A percentile compares a stretch with the other conserved stretches of the same genome.
Evolutionary conservation across 148 eudicot species (phyloP).

Genomic region (Nepenthes gracilis): DNA sequence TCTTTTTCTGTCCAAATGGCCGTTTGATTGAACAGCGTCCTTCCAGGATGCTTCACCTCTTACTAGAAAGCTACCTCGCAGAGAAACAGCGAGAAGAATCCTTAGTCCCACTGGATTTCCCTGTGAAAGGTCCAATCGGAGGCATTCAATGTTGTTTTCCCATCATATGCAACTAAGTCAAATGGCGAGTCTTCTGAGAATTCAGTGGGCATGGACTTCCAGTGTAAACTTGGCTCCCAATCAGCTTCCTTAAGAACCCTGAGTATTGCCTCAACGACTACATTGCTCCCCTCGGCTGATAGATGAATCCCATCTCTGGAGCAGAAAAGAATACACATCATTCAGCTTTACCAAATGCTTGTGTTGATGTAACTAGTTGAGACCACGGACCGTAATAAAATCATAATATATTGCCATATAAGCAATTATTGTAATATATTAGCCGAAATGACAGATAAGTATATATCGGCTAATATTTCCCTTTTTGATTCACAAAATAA

Average conservation of each 20-base stretch:
- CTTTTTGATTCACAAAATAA: too few species aligned
- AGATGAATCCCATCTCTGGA: constrained; percentile 88
- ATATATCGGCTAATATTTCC: too few species aligned
- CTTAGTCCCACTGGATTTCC: constrained; percentile 55
- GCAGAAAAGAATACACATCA: not conserved
- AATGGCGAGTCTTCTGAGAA: constrained; percentile 59
- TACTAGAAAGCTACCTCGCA: not conserved
- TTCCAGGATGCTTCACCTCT: too few species aligned
- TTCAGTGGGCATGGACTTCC: constrained; percentile 84
- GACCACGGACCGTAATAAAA: not conserved
- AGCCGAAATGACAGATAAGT: too few species aligned
- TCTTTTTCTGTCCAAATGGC: too few species aligned
- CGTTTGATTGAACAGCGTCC: too few species aligned
- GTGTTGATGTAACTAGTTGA: not conserved
- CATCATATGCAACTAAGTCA: constrained; percentile 52
- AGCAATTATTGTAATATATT: not conserved
- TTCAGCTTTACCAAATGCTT: not conserved
- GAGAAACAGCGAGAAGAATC: not conserved
- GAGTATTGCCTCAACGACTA: constrained; percentile 74
- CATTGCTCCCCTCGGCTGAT: constrained; percentile 67
- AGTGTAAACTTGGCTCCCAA: constrained; percentile 76
- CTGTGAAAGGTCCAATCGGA: constrained; percentile 75
- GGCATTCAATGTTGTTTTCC: constrained; percentile 48
- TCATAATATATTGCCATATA: not conserved
- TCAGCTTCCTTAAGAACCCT: constrained; percentile 74